Evolutionary conservation across 139 green algal species (phyloP).

Genomic region (Tetraselmis chui): DNA sequence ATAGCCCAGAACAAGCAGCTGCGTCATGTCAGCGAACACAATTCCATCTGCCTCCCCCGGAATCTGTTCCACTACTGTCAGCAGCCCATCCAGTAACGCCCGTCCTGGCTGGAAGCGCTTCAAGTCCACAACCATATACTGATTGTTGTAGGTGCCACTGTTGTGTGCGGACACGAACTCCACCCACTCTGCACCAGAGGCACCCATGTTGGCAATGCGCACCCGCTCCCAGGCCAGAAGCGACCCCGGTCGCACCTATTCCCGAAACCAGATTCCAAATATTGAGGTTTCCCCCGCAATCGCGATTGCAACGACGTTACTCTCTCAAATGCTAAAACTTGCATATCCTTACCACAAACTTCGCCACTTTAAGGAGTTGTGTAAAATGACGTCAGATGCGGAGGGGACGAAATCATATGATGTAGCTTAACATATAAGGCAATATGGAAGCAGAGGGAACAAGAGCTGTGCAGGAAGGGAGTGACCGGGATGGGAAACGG

Average conservation of each 20-base stretch:
- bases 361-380: too few relatives aligned
- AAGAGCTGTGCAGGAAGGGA: too few relatives aligned
- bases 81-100: constrained; percentile 29
- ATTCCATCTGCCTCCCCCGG: constrained; percentile 35
- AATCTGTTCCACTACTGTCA: constrained; percentile 65
- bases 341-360: too few relatives aligned
- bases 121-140: constrained; percentile 73
- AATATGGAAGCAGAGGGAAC: too few relatives aligned
- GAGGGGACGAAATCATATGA: too few relatives aligned
- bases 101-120: constrained; percentile 52
- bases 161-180: constrained; percentile 44
- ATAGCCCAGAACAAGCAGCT: constrained; percentile 49
- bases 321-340: too few relatives aligned
- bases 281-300: too few relatives aligned
- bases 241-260: background rate
- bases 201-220: constrained; percentile 47
- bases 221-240: constrained; percentile 53
- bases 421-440: too few relatives aligned
- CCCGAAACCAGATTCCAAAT: too few relatives aligned
- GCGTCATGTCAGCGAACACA: constrained; percentile 29
- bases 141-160: constrained; percentile 67
- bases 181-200: constrained; percentile 41
- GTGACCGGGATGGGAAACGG: too few relatives aligned
- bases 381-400: too few relatives aligned
- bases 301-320: too few relatives aligned